Conservation (phyloP, 306 rosid genomes). For the Cucumis sativus region Cucumber_9930_V3 NC_026660.2:1995501-1996000, state of each 20-base stretch:
- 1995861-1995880: background rate
- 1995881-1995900: background rate
- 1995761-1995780: background rate
- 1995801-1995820: background rate
- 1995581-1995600: background rate
- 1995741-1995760: background rate
- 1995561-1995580: background rate
- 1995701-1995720: background rate
- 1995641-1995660: background rate
- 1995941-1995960: slow-evolving; percentile 46
- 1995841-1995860: background rate
- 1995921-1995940: slow-evolving; percentile 43
- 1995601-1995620: background rate
- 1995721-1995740: background rate
- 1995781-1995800: background rate
- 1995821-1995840: background rate
- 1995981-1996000: slow-evolving; percentile 41
- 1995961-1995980: slow-evolving; percentile 41
- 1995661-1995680: background rate
- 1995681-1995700: background rate
- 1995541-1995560: background rate
- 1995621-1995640: background rate
- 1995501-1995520: background rate
- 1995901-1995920: slow-evolving; percentile 29
- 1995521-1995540: background rate